A percentile compares a stretch with the other conserved stretches of the same genome.
These are phyloP conservation scores for Arthroderma sp. DNA, from an alignment of 2,329 filamentous ascomycete genomes.

Conservation along the genomic window DNA sequence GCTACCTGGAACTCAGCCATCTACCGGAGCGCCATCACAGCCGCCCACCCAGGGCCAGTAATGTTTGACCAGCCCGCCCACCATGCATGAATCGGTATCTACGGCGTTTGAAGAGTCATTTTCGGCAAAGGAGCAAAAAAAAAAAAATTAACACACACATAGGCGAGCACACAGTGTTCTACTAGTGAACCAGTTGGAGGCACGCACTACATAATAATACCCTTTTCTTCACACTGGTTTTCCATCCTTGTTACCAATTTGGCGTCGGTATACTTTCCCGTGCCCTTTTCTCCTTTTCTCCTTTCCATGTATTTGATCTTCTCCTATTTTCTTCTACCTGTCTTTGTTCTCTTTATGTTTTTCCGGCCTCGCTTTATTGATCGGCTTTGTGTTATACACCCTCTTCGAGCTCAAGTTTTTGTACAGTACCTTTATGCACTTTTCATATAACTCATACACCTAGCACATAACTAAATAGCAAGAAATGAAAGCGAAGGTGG, in stretches of 20 bases:
- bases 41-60: slow-evolving; percentile 31
- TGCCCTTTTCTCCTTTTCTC: not conserved
- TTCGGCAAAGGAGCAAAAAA: not conserved
- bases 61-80: slow-evolving; percentile 5
- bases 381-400: not conserved
- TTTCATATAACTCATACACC: no score
- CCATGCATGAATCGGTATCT: not conserved
- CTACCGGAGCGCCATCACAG: slow-evolving; percentile 21
- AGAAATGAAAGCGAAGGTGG: no score
- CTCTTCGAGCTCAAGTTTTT: not conserved
- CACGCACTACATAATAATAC: not conserved
- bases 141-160: not conserved
- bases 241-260: not conserved
- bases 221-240: not conserved
- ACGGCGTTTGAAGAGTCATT: not conserved
- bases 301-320: not conserved
- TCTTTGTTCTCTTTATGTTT: no score
- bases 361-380: not conserved
- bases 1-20: slow-evolving; percentile 19
- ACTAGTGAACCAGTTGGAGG: not conserved
- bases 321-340: not conserved
- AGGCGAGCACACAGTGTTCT: not conserved
- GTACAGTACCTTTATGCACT: slow-evolving; percentile 1
- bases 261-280: not conserved
- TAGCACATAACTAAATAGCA: no score